A percentile compares a stretch with the other conserved stretches of the same genome.
These are phyloP conservation scores for Tanacetum coccineum DNA, from an alignment of 129 eudicot species.

Conservation along the genomic window DNA sequence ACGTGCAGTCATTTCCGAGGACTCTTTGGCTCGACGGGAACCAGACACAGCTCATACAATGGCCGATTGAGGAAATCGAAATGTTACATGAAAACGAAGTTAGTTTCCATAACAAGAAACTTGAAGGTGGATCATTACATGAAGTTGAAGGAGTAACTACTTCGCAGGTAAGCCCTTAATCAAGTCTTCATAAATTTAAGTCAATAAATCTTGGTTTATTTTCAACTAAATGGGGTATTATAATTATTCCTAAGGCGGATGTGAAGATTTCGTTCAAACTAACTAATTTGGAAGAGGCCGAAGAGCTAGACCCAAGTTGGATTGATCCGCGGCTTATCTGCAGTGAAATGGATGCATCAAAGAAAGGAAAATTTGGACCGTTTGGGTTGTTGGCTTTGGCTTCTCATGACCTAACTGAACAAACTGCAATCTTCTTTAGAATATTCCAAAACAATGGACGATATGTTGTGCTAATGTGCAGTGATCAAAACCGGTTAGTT, in stretches of 20 bases:
- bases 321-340: slow-evolving; percentile 54
- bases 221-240: too few species aligned
- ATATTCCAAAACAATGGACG: slow-evolving; percentile 35
- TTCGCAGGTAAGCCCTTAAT: slow-evolving; percentile 26
- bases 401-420: slow-evolving; percentile 57
- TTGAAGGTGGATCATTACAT: slow-evolving; percentile 28
- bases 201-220: too few species aligned
- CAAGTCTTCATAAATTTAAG: too few species aligned
- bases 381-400: slow-evolving; percentile 78
- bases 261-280: slow-evolving; percentile 52
- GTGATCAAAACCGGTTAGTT: slow-evolving; percentile 80
- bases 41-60: slow-evolving; percentile 36
- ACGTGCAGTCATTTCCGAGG: slow-evolving; percentile 33
- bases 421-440: slow-evolving; percentile 65
- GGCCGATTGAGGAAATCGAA: slow-evolving; percentile 40
- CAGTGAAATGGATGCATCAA: slow-evolving; percentile 38
- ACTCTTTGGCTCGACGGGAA: slow-evolving; percentile 27
- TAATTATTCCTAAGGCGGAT: slow-evolving; percentile 39
- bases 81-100: slow-evolving; percentile 16
- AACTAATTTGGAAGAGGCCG: slow-evolving; percentile 43
- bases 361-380: slow-evolving; percentile 54
- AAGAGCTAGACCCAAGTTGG: slow-evolving; percentile 28
- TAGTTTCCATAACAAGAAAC: slow-evolving; percentile 11
- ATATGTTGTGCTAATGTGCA: slow-evolving; percentile 64
- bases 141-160: slow-evolving; percentile 36